phyloP scores from a whole-genome alignment of 441 rosid genomes.

The Omphalea diandra region DNA sequence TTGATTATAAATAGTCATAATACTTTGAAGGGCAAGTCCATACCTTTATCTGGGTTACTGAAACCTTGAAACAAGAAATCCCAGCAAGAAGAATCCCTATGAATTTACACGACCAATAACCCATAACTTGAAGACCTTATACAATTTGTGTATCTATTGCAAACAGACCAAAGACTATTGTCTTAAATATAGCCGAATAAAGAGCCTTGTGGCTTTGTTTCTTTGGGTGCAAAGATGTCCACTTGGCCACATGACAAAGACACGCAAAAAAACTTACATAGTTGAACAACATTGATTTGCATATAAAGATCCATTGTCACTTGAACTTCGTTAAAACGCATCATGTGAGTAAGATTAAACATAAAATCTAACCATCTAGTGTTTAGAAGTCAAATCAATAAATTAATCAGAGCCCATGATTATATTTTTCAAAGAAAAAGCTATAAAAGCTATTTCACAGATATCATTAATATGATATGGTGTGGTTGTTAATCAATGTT shows the following conservation, averaged over 20 bases:
- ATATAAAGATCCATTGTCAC: conserved; percentile 17
- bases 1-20: too few species aligned
- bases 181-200: conserved; percentile 17
- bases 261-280: background rate
- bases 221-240: conserved; percentile 32
- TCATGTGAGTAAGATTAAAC: conserved; percentile 5
- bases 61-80: conserved; percentile 33
- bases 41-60: conserved; percentile 38
- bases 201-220: background rate
- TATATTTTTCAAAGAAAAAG: too few species aligned
- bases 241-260: conserved; percentile 12
- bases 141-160: background rate
- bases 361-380: background rate
- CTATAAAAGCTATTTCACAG: too few species aligned
- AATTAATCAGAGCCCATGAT: background rate
- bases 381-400: background rate
- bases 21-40: too few species aligned
- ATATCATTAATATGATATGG: too few species aligned
- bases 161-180: background rate
- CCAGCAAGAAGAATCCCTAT: conserved; percentile 18
- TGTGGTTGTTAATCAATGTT: too few species aligned
- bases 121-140: conserved; percentile 8
- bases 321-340: conserved; percentile 10
- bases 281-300: conserved; percentile 17
- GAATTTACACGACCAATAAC: background rate